Percentiles rank a stretch among this genome's conserved stretches.
These are phyloP conservation scores for Coelastrella sp. DNA, from an alignment of 139 green algal species.

Conservation along the genomic window DNA sequence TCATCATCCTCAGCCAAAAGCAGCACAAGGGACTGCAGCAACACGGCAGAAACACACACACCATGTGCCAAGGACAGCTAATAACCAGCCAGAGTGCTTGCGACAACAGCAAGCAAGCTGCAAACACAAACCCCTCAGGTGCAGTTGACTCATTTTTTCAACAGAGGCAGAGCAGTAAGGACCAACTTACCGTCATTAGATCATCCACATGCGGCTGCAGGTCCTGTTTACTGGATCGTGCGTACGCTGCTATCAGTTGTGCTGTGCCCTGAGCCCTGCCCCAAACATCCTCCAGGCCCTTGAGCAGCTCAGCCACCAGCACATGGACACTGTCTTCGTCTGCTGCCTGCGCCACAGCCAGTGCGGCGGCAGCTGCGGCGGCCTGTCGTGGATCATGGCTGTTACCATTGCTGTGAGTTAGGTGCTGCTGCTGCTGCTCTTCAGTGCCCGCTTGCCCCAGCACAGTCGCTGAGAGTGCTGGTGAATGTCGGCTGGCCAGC, in stretches of 20 bases:
- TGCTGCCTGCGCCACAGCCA: slow-evolving; percentile 38
- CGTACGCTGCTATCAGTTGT: slow-evolving; percentile 56
- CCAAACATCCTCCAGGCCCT: slow-evolving; percentile 75
- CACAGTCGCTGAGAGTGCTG: not conserved
- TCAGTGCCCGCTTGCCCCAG: not conserved
- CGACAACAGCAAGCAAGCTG: not conserved
- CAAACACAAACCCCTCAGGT: not conserved
- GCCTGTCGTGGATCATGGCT: slow-evolving; percentile 4
- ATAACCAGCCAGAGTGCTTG: not conserved
- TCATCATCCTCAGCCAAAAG: slow-evolving; percentile 74
- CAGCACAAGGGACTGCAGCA: slow-evolving; percentile 65
- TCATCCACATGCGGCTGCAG: slow-evolving; percentile 76
- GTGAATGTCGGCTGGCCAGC: slow-evolving; percentile 12
- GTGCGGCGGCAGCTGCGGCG: slow-evolving; percentile 36
- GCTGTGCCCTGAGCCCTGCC: slow-evolving; percentile 65
- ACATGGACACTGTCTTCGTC: slow-evolving; percentile 82
- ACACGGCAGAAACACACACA: not conserved
- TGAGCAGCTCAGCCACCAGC: slow-evolving; percentile 80
- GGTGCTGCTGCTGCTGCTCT: not conserved
- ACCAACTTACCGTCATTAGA: slow-evolving; percentile 71
- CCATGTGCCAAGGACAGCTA: not conserved
- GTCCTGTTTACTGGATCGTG: not conserved
- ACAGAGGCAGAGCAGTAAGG: not conserved
- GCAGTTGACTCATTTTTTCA: too few relatives aligned
- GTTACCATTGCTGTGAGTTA: not conserved